Conservation (phyloP, 1,284 basidiomycete species). For the Termitomyces sp. region DNA sequence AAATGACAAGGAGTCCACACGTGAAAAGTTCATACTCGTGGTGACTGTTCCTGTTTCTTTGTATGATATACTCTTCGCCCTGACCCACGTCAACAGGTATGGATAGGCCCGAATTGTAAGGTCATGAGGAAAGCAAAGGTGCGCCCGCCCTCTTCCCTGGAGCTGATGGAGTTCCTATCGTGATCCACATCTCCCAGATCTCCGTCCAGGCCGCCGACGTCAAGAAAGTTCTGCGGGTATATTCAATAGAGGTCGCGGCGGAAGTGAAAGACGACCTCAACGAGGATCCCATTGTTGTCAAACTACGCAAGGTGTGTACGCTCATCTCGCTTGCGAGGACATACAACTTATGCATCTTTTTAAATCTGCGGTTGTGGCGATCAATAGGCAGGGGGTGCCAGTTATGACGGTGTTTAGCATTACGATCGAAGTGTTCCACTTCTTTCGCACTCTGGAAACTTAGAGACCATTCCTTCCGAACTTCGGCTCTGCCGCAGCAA, state of each 20-base stretch:
- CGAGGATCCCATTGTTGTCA: conserved; percentile 71
- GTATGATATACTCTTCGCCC: conserved; percentile 14
- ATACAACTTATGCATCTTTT: conserved; percentile 15
- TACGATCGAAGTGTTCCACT: conserved; percentile 13
- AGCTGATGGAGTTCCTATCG: conserved; percentile 22
- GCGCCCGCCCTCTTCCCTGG: conserved; percentile 19
- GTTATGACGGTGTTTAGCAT: conserved; percentile 71
- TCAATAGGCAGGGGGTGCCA: conserved; percentile 70
- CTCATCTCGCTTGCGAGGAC: conserved; percentile 14
- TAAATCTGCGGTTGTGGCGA: conserved; percentile 17
- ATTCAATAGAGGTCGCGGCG: conserved; percentile 83
- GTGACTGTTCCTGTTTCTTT: conserved; percentile 32
- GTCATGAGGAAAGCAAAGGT: conserved; percentile 91
- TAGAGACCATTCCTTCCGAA: conserved; percentile 6
- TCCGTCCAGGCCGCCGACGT: conserved; percentile 86
- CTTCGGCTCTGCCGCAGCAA: not conserved
- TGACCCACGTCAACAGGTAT: conserved; percentile 37
- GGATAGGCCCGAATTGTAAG: conserved; percentile 84
- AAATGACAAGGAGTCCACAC: conserved; percentile 81
- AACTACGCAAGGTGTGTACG: conserved; percentile 65
- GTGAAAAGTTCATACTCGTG: conserved; percentile 88
- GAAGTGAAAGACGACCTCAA: conserved; percentile 76
- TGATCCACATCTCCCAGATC: conserved; percentile 53
- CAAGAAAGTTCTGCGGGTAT: conserved; percentile 73
- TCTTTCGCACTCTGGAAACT: conserved; percentile 14